Evolutionary conservation across 1,284 basidiomycete species (phyloP).

Genomic region (Xanthoconium separans): DNA sequence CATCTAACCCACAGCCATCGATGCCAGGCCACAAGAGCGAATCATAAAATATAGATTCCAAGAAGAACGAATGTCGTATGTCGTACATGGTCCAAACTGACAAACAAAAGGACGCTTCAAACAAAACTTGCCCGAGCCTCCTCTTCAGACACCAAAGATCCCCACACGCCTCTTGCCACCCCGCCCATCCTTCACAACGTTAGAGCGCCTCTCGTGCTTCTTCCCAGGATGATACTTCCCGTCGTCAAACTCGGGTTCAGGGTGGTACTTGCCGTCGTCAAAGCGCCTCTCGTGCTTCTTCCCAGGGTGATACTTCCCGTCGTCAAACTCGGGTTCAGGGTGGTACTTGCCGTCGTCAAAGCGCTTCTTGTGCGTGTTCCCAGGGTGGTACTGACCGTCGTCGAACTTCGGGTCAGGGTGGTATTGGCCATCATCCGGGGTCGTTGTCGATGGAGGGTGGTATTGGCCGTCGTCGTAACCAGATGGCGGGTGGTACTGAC

Average conservation of each 20-base stretch:
- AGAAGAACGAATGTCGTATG: constrained; percentile 15
- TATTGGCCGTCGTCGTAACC: constrained; percentile 2
- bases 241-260: constrained; percentile 1
- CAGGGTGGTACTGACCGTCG: constrained; percentile 8
- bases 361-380: not conserved
- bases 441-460: not conserved
- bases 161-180: constrained; percentile 2
- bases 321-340: constrained; percentile 1
- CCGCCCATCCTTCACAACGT: constrained; percentile 7
- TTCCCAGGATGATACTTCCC: constrained; percentile 6
- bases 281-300: not conserved
- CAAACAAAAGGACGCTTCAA: constrained; percentile 1
- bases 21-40: not conserved
- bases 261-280: constrained; percentile 13
- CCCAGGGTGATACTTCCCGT: constrained; percentile 7
- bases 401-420: constrained; percentile 3
- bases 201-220: not conserved
- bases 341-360: constrained; percentile 11
- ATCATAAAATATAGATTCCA: not conserved
- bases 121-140: not conserved
- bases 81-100: constrained; percentile 7
- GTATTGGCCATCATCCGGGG: constrained; percentile 8
- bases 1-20: not conserved
- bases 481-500: too few relatives aligned
- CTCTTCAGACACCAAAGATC: not conserved